Percentiles rank a stretch among this genome's conserved stretches.
phyloP scores from a whole-genome alignment of 2,329 filamentous ascomycete species.

The Talaromyces rugulosus region DNA sequence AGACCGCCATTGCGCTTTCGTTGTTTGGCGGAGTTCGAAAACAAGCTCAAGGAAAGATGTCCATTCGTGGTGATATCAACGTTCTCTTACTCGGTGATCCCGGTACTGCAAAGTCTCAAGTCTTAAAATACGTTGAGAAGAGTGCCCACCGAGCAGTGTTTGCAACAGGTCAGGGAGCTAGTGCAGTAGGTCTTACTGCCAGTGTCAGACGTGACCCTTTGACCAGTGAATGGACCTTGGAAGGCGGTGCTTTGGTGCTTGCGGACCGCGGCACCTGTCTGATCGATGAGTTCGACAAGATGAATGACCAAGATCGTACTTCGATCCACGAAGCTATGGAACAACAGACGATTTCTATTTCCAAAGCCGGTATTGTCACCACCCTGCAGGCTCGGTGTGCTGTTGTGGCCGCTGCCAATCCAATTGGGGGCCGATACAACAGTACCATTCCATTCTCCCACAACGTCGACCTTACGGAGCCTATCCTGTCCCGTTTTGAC shows the following conservation, averaged over 20 bases:
- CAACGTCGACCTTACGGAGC: constrained; percentile 95
- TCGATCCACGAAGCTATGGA: constrained; percentile 99
- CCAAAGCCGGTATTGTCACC: constrained; percentile 96
- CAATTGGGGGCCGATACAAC: constrained; percentile 94
- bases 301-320: constrained; percentile 98
- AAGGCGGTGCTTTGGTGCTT: constrained; percentile 90
- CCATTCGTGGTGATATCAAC: constrained; percentile 96
- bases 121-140: constrained; percentile 96
- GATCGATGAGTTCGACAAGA: constrained; percentile 99
- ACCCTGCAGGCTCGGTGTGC: constrained; percentile 93
- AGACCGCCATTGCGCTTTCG: constrained; percentile 90
- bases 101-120: constrained; percentile 95
- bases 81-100: constrained; percentile 93
- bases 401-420: constrained; percentile 94
- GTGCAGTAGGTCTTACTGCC: constrained; percentile 93
- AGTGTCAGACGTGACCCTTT: constrained; percentile 92
- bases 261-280: constrained; percentile 92
- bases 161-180: constrained; percentile 94
- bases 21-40: constrained; percentile 95
- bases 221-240: constrained; percentile 95
- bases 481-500: constrained; percentile 96
- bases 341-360: constrained; percentile 98
- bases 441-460: constrained; percentile 91
- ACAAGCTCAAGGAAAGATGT: constrained; percentile 79
- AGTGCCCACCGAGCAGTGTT: constrained; percentile 96